A percentile compares a stretch with the other conserved stretches of the same genome.
These are phyloP conservation scores for Physcomitrellopsis africana DNA, from an alignment of 225 moss, liverwort and hornwort genomes.

Conservation along the genomic window DNA sequence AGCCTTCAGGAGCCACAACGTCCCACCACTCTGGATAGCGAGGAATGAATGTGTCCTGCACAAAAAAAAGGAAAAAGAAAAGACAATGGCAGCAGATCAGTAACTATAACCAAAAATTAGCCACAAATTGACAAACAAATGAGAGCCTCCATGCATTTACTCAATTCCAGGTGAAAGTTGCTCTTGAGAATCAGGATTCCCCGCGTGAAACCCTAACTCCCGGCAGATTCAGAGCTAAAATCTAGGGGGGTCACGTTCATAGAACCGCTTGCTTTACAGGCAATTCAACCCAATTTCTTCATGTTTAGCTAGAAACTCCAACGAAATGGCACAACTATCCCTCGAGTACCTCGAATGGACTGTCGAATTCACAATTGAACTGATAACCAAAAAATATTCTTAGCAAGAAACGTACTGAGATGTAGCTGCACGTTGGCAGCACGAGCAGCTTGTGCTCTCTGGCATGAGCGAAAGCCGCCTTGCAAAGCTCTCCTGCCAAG, in stretches of 20 bases:
- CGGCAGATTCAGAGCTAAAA: background rate
- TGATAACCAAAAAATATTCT: constrained; percentile 2
- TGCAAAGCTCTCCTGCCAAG: constrained; percentile 64
- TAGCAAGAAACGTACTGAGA: constrained; percentile 45
- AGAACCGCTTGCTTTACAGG: no score
- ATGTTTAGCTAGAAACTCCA: no score
- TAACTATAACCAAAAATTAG: no score
- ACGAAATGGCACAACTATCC: no score
- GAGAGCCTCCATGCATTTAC: background rate
- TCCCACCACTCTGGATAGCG: constrained; percentile 75
- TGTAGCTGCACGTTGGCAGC: constrained; percentile 67
- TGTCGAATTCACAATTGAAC: no score
- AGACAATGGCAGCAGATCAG: background rate
- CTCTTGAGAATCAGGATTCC: background rate
- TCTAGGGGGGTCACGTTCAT: no score
- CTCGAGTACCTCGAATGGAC: no score
- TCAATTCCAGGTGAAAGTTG: background rate
- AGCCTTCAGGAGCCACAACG: constrained; percentile 56
- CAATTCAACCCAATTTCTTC: no score
- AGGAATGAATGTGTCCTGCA: constrained; percentile 75
- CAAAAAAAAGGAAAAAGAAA: background rate
- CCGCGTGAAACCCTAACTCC: background rate
- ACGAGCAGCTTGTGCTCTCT: constrained; percentile 62
- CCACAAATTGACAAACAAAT: background rate
- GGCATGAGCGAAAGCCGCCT: constrained; percentile 73